Conservation (phyloP, 495 filamentous ascomycete genomes). For the Sphaerosporella brunnea region DNA sequence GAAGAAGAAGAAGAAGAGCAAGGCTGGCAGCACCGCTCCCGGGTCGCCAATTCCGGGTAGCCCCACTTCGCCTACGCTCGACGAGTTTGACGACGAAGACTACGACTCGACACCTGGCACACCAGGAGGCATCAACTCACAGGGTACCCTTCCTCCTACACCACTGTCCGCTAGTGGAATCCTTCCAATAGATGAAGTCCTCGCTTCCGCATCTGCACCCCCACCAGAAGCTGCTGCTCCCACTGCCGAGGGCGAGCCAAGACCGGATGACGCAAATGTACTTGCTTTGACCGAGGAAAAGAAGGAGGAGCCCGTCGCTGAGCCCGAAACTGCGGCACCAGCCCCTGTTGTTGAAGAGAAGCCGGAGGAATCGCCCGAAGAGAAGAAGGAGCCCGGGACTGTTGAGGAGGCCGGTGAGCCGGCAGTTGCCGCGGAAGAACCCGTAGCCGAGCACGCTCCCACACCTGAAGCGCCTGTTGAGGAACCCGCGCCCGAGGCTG, state of each 20-base stretch:
- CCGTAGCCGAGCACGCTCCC: slow-evolving; percentile 2
- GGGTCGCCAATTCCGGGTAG: not conserved
- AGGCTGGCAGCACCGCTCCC: not conserved
- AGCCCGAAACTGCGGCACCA: not conserved
- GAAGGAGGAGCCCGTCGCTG: not conserved
- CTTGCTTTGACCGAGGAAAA: not conserved
- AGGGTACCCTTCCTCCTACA: slow-evolving; percentile 4
- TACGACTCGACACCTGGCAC: slow-evolving; percentile 4
- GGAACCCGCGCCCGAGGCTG: not conserved
- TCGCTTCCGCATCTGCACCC: not conserved
- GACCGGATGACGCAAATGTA: not conserved
- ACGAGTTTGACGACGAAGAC: slow-evolving; percentile 6
- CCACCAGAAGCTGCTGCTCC: slow-evolving; percentile 2
- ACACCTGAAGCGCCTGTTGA: not conserved
- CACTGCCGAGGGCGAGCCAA: not conserved
- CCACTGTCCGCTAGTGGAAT: slow-evolving; percentile 4
- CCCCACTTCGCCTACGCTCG: not conserved
- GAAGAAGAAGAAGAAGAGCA: slow-evolving; percentile 11
- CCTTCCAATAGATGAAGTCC: slow-evolving; percentile 4
- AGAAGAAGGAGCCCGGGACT: not conserved
- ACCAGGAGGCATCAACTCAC: slow-evolving; percentile 2
- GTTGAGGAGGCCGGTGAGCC: not conserved
- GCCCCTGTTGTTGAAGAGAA: not conserved
- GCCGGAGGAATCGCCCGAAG: not conserved
- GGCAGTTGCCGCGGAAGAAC: not conserved